Evolutionary conservation across 768 basidiomycete species (phyloP).

Genomic region (Coprinopsis marcescibilis): DNA sequence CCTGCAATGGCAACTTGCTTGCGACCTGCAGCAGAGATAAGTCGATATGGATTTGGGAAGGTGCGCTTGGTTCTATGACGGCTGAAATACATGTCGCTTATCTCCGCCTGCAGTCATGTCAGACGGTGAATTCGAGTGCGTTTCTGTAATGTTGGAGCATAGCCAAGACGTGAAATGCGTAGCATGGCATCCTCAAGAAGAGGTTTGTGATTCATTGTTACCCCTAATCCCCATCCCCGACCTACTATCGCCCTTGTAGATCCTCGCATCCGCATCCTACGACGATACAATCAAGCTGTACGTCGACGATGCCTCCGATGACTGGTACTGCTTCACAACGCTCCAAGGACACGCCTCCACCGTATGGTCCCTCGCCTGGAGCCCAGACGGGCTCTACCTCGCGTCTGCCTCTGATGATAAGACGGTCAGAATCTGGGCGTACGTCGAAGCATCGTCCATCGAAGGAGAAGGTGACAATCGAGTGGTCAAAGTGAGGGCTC

Average conservation of each 20-base stretch:
- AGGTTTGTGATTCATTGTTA: conserved; percentile 44
- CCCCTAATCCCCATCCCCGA: conserved; percentile 16
- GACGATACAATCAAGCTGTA: conserved; percentile 95
- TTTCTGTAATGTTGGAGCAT: conserved; percentile 96
- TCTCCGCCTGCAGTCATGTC: conserved; percentile 58
- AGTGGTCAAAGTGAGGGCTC: conserved; percentile 54
- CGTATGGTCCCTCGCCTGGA: conserved; percentile 87
- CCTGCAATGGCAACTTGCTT: conserved; percentile 69
- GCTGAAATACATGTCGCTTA: not conserved
- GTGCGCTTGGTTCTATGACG: conserved; percentile 29
- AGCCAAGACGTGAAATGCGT: conserved; percentile 94
- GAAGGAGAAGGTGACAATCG: conserved; percentile 31
- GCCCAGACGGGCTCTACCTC: conserved; percentile 72
- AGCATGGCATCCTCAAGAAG: conserved; percentile 92
- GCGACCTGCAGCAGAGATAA: conserved; percentile 96
- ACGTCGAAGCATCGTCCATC: conserved; percentile 2
- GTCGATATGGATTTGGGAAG: conserved; percentile 99
- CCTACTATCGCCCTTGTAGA: conserved; percentile 47
- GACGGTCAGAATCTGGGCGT: conserved; percentile 75
- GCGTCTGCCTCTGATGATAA: conserved; percentile 85
- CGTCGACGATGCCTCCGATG: conserved; percentile 87
- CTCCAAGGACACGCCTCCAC: conserved; percentile 80
- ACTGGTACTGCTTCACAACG: conserved; percentile 87
- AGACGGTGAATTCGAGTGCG: conserved; percentile 90
- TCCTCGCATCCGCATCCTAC: conserved; percentile 94